These are phyloP conservation scores for Litchi chinensis DNA, from an alignment of 345 rosid genomes.

Conservation along the genomic window DNA sequence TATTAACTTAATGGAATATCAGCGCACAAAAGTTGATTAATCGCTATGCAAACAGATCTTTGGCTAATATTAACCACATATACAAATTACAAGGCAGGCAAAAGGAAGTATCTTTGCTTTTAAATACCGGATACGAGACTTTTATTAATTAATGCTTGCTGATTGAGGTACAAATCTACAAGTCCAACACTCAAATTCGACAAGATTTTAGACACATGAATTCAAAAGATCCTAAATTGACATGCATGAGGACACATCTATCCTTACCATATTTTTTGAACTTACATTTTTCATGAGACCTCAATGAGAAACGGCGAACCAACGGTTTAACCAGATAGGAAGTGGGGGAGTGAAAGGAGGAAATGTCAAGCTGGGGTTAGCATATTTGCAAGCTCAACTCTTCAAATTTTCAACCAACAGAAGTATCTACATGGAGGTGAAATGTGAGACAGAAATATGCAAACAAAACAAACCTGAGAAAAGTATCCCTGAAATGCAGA, in stretches of 20 bases:
- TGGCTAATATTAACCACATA: neutral
- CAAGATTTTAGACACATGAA: neutral
- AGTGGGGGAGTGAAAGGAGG: neutral
- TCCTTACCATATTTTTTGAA: neutral
- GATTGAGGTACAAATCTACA: neutral
- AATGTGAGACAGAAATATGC: neutral
- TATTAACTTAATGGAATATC: conserved; percentile 5
- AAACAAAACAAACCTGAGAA: conserved; percentile 71
- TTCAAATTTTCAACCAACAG: neutral
- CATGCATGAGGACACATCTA: neutral
- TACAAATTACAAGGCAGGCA: neutral
- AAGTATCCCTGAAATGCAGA: conserved; percentile 93
- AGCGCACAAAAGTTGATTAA: neutral
- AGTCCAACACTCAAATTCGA: neutral
- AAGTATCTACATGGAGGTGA: neutral
- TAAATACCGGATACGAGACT: neutral
- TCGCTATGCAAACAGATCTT: neutral
- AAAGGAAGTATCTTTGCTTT: neutral
- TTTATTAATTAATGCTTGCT: neutral
- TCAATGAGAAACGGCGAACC: neutral
- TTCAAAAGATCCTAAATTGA: neutral
- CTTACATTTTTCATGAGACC: neutral
- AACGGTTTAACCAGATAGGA: neutral
- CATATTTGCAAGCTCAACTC: neutral
- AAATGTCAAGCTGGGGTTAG: conserved; percentile 4